Evolutionary conservation across 78 protist genomes (phyloP), one percentile per base, ranked within the genome.

Genomic region (Cavenderia fasciculata): DNA sequence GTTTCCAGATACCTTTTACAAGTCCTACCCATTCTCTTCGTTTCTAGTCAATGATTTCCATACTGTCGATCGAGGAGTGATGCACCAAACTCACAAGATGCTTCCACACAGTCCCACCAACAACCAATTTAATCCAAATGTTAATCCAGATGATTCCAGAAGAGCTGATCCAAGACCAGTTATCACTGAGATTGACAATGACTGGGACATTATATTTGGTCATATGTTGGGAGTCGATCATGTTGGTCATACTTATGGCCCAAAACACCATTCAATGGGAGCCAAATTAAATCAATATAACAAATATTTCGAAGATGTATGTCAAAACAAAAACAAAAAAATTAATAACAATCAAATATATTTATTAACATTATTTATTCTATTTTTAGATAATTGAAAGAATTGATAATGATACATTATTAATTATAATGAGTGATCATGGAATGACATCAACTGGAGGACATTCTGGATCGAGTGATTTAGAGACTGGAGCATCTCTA

Each of bases 381-480:
- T n/a, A n/a, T n/a, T n/a, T n/a, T n/a, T n/a, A 77, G 33, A 74
- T 85, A 23, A 54, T 63, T 4, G 34, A 71, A 33, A 85, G 57
- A 43, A 62, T 93, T 71, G 43, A 49, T 33, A 76, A 49, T 21
- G 74, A 33, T n/a, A 96, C 96, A 27, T 27, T 96, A 59, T 78
- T 98, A 25, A 23, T 97, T 21, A 76, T 97, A 44, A 31, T 96
- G 52, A 98, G 99, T 18, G 99, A 98, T 85, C 99, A 98, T 57
- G 99, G 99, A 14, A 96, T 97, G 97, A 97, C 98, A 12, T 59
- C 40, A 11, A 75, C 52, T 34, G 97, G 96, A 19, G 85, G 94
- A 29, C 97, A 95, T 62, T 96, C 96, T 36, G 96, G 96, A 27
- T 90, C 87, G 34, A 61, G 74, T 77, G 10, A 8, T 6, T 27